Evolutionary conservation across 768 basidiomycete species (phyloP).

Genomic region (Tricholoma hemisulphureum): DNA sequence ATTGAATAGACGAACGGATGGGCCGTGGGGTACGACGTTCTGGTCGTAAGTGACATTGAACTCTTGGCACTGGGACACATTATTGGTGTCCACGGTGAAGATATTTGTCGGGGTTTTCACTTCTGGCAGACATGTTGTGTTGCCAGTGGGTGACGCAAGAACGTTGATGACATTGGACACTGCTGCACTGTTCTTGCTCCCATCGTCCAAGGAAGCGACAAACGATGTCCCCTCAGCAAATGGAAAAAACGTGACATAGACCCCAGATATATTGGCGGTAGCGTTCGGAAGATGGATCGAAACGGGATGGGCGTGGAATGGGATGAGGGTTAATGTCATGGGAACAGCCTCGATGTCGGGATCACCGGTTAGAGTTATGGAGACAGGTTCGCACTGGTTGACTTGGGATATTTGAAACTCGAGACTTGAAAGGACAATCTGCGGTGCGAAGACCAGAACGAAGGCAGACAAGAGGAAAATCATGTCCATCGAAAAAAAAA

Average conservation of each 20-base stretch:
- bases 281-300: slow-evolving; percentile 44
- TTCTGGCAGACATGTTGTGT: slow-evolving; percentile 41
- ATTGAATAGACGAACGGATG: slow-evolving; percentile 39
- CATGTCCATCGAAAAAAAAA: slow-evolving; percentile 24
- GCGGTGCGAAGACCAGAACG: slow-evolving; percentile 38
- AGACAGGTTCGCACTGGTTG: slow-evolving; percentile 53
- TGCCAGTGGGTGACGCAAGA: slow-evolving; percentile 34
- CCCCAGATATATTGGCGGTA: slow-evolving; percentile 36
- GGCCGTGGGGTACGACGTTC: slow-evolving; percentile 25
- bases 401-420: slow-evolving; percentile 43
- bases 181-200: slow-evolving; percentile 37
- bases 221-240: slow-evolving; percentile 48
- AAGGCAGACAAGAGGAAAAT: slow-evolving; percentile 24
- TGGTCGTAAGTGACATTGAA: slow-evolving; percentile 46
- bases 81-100: slow-evolving; percentile 34
- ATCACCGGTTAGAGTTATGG: slow-evolving; percentile 44
- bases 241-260: slow-evolving; percentile 51
- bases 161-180: slow-evolving; percentile 51
- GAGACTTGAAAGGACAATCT: slow-evolving; percentile 39
- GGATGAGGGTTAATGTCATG: slow-evolving; percentile 49
- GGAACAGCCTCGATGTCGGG: slow-evolving; percentile 35
- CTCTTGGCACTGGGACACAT: slow-evolving; percentile 46
- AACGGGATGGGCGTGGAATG: slow-evolving; percentile 50
- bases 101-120: slow-evolving; percentile 10
- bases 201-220: slow-evolving; percentile 55